Conservation (phyloP, 352 stramenopile species). For the Globisporangium barbulae region DNA sequence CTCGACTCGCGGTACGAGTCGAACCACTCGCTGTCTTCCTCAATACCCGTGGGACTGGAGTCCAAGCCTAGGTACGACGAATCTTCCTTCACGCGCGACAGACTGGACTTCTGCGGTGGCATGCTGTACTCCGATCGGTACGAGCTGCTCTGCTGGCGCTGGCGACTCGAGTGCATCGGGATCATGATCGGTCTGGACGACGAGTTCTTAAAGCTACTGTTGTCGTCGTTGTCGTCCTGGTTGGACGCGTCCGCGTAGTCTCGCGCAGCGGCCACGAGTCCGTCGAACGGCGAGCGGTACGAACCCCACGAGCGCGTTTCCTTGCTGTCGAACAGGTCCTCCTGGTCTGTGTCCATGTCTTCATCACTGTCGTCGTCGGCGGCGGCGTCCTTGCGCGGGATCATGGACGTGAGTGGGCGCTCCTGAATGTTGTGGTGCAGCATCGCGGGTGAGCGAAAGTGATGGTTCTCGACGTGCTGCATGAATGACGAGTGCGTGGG, state of each 20-base stretch:
- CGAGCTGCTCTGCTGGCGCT: conserved; percentile 20
- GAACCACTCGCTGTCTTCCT: conserved; percentile 58
- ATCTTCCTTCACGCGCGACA: conserved; percentile 64
- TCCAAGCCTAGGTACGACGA: conserved; percentile 53
- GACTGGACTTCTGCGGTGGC: conserved; percentile 52
- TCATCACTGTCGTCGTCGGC: conserved; percentile 33
- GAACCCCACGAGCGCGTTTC: conserved; percentile 25
- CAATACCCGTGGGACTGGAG: conserved; percentile 67
- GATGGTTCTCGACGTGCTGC: conserved; percentile 21
- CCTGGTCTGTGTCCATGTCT: conserved; percentile 60
- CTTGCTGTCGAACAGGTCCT: conserved; percentile 43
- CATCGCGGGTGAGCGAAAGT: conserved; percentile 26
- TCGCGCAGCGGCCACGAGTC: conserved; percentile 53
- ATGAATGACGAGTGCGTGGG: conserved; percentile 52
- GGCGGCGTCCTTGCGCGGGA: conserved; percentile 34
- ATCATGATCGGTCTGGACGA: conserved; percentile 63
- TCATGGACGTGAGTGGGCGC: conserved; percentile 68
- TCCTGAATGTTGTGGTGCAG: conserved; percentile 59
- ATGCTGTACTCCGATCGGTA: conserved; percentile 26
- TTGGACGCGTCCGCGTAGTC: conserved; percentile 34
- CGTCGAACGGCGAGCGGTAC: conserved; percentile 65
- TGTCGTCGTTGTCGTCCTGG: conserved; percentile 43
- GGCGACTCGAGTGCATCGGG: conserved; percentile 31
- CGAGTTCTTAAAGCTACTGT: conserved; percentile 17
- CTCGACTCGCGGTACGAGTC: conserved; percentile 50